phyloP scores from a whole-genome alignment of 2,329 filamentous ascomycete genomes.

The Sclerotinia sclerotiorum region DNA sequence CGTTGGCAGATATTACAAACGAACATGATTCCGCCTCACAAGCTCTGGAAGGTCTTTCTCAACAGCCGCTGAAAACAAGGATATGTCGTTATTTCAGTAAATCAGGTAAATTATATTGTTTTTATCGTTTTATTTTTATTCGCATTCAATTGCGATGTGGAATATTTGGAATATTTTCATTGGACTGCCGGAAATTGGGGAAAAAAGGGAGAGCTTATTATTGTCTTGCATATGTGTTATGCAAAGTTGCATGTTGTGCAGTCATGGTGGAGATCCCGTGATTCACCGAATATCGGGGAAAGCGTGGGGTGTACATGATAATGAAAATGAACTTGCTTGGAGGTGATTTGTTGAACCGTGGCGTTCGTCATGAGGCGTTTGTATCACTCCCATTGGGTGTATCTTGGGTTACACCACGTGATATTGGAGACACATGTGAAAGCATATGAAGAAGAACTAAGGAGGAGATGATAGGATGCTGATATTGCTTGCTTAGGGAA shows the following conservation, averaged over 20 bases:
- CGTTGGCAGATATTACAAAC: constrained; percentile 37
- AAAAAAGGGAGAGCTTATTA: constrained; percentile 3
- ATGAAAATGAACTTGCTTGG: constrained; percentile 11
- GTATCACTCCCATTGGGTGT: constrained; percentile 19
- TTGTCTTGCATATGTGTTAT: constrained; percentile 31
- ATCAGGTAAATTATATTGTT: constrained; percentile 30
- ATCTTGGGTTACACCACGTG: constrained; percentile 34
- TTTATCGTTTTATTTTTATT: background rate
- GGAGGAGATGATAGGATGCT: constrained; percentile 32
- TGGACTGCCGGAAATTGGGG: constrained; percentile 27
- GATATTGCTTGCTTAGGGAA: constrained; percentile 42
- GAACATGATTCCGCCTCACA: constrained; percentile 34
- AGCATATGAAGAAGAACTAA: constrained; percentile 23
- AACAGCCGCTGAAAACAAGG: constrained; percentile 32
- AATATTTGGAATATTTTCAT: constrained; percentile 36
- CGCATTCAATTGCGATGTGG: no score
- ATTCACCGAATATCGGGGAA: constrained; percentile 32
- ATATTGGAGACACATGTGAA: constrained; percentile 28
- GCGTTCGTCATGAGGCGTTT: constrained; percentile 29
- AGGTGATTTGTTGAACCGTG: constrained; percentile 19
- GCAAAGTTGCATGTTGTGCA: constrained; percentile 35
- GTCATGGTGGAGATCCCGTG: constrained; percentile 35
- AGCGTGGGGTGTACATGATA: constrained; percentile 17
- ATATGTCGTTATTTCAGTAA: constrained; percentile 39
- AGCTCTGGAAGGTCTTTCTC: constrained; percentile 21